These are phyloP conservation scores for Aspergillus ibericus DNA, from an alignment of 2,329 filamentous ascomycete species.

Conservation along the genomic window DNA sequence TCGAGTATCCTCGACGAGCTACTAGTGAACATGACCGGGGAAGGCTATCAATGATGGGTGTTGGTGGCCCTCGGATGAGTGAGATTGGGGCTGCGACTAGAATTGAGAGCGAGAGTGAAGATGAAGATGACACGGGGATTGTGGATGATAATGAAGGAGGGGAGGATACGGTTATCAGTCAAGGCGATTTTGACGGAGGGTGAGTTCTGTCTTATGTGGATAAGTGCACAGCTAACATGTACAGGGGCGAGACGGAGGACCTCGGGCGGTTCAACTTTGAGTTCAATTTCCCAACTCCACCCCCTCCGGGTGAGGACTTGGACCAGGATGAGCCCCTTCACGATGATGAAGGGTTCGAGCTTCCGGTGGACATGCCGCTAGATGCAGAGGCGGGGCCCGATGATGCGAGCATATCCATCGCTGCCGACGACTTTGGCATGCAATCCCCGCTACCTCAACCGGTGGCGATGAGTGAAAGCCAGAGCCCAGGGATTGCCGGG, in stretches of 20 bases:
- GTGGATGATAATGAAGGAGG: slow-evolving; percentile 36
- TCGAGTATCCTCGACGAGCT: slow-evolving; percentile 47
- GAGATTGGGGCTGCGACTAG: slow-evolving; percentile 52
- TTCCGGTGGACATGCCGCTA: slow-evolving; percentile 29
- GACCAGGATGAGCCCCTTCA: slow-evolving; percentile 32
- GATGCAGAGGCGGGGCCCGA: slow-evolving; percentile 27
- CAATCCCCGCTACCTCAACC: slow-evolving; percentile 30
- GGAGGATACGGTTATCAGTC: slow-evolving; percentile 40
- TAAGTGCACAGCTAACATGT: slow-evolving; percentile 15
- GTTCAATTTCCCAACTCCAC: slow-evolving; percentile 43
- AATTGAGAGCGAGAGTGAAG: slow-evolving; percentile 45
- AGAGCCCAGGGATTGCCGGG: slow-evolving; percentile 34
- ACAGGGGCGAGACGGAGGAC: slow-evolving; percentile 46
- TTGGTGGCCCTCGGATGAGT: slow-evolving; percentile 46
- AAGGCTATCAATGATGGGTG: slow-evolving; percentile 46
- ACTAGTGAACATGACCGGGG: slow-evolving; percentile 38
- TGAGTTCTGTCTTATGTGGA: slow-evolving; percentile 19
- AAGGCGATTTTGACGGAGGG: slow-evolving; percentile 42
- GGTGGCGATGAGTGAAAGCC: slow-evolving; percentile 32
- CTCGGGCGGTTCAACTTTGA: slow-evolving; percentile 44
- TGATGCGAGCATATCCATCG: slow-evolving; percentile 16
- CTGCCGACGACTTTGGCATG: slow-evolving; percentile 32
- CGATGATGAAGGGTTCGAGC: slow-evolving; percentile 38
- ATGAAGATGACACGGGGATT: slow-evolving; percentile 40
- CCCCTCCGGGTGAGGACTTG: slow-evolving; percentile 28